A percentile compares a stretch with the other conserved stretches of the same genome.
Conservation (phyloP, 2,329 filamentous ascomycete species). For the Metarhizium humberi region DNA sequence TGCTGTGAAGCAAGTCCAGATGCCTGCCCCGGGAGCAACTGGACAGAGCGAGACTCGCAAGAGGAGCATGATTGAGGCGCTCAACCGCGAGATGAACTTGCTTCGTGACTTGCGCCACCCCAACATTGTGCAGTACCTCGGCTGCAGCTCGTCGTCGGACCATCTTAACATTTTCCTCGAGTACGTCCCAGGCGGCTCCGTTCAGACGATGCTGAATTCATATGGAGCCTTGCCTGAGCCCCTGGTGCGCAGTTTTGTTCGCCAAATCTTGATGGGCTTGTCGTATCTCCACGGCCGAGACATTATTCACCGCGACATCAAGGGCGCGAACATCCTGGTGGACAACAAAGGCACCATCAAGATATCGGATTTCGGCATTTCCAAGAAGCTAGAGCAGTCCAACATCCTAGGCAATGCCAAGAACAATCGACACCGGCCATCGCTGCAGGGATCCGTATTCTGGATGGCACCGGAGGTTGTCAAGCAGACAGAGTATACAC, state of each 20-base stretch:
- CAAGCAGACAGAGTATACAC: conserved; percentile 93
- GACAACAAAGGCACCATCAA: conserved; percentile 99
- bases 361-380: conserved; percentile 98
- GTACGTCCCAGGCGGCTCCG: conserved; percentile 94
- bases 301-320: conserved; percentile 98
- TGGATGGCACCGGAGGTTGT: conserved; percentile 99
- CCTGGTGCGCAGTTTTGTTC: conserved; percentile 89
- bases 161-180: conserved; percentile 99
- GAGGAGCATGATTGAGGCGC: conserved; percentile 94
- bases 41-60: conserved; percentile 82
- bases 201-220: conserved; percentile 97
- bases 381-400: conserved; percentile 90
- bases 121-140: conserved; percentile 97
- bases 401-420: conserved; percentile 65
- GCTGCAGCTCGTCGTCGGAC: conserved; percentile 82
- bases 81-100: conserved; percentile 93
- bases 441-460: conserved; percentile 93
- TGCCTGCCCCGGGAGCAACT: conserved; percentile 68
- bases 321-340: conserved; percentile 95
- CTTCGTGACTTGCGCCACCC: conserved; percentile 89
- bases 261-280: conserved; percentile 86
- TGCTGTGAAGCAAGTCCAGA: conserved; percentile 96
- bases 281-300: conserved; percentile 89
- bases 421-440: conserved; percentile 62
- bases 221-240: conserved; percentile 93